phyloP scores from a whole-genome alignment of 2,329 filamentous ascomycete genomes.

The Alternaria sp. region DNA sequence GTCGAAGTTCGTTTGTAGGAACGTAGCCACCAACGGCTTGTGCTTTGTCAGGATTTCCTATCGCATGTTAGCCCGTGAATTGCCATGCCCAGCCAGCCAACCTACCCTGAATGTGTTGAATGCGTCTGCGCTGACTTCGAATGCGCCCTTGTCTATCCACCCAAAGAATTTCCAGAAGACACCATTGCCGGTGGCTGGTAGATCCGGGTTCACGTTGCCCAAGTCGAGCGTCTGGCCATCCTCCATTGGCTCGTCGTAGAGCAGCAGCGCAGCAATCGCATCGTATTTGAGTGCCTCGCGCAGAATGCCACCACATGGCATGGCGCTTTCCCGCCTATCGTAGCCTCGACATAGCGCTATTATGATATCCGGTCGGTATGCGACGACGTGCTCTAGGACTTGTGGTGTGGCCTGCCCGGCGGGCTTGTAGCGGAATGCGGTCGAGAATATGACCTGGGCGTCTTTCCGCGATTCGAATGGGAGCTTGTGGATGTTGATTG shows the following conservation, averaged over 20 bases:
- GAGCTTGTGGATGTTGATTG: slow-evolving; percentile 79
- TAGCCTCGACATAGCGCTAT: slow-evolving; percentile 89
- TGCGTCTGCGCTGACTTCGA: slow-evolving; percentile 95
- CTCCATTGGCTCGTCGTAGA: slow-evolving; percentile 85
- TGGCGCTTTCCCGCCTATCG: slow-evolving; percentile 87
- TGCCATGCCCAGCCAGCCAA: neutral
- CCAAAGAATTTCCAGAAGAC: slow-evolving; percentile 97
- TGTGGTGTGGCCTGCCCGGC: slow-evolving; percentile 75
- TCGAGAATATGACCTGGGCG: slow-evolving; percentile 93
- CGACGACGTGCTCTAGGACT: slow-evolving; percentile 86
- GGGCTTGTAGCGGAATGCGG: slow-evolving; percentile 88
- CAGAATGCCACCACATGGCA: slow-evolving; percentile 86
- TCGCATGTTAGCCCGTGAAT: slow-evolving; percentile 19
- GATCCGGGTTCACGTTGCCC: slow-evolving; percentile 76
- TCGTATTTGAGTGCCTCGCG: slow-evolving; percentile 91
- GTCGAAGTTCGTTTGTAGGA: slow-evolving; percentile 88
- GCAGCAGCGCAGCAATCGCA: slow-evolving; percentile 84
- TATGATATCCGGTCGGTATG: slow-evolving; percentile 84
- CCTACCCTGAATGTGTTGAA: slow-evolving; percentile 93
- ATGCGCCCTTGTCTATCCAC: slow-evolving; percentile 96
- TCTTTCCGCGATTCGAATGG: slow-evolving; percentile 98
- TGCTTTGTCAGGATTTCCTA: slow-evolving; percentile 94
- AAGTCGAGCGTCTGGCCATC: slow-evolving; percentile 78
- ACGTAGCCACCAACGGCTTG: slow-evolving; percentile 87
- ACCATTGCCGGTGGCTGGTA: slow-evolving; percentile 77